Conservation (phyloP, 352 stramenopile species). For the Pythium brassicae region DNA sequence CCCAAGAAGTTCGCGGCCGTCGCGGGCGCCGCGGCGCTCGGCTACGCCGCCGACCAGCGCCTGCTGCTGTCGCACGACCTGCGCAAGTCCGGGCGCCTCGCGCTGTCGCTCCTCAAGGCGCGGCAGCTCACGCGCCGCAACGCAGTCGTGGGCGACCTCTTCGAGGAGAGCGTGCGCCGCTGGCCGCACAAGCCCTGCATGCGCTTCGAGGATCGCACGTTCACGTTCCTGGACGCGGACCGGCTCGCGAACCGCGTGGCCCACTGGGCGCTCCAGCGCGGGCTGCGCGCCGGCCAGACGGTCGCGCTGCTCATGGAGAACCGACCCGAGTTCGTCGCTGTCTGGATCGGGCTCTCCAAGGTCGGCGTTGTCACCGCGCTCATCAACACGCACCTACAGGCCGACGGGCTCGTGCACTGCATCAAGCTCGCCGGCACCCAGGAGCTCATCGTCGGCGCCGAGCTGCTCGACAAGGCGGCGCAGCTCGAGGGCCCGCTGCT, state of each 20-base stretch:
- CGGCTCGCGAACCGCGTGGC: slow-evolving; percentile 65
- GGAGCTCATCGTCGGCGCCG: slow-evolving; percentile 63
- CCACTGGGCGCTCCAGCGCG: slow-evolving; percentile 54
- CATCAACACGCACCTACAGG: slow-evolving; percentile 76
- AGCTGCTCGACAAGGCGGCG: slow-evolving; percentile 47
- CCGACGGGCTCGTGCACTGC: slow-evolving; percentile 72
- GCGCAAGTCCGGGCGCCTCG: slow-evolving; percentile 28
- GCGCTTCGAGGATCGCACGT: slow-evolving; percentile 38
- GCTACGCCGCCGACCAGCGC: slow-evolving; percentile 50
- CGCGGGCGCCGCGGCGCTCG: slow-evolving; percentile 31
- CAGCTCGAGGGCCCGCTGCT: slow-evolving; percentile 27
- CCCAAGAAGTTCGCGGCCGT: slow-evolving; percentile 45
- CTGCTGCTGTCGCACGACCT: slow-evolving; percentile 59
- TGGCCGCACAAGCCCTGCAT: slow-evolving; percentile 64
- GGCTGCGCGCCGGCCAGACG: slow-evolving; percentile 53
- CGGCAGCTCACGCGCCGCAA: slow-evolving; percentile 29
- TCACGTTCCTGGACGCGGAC: slow-evolving; percentile 68
- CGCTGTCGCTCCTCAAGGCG: slow-evolving; percentile 36
- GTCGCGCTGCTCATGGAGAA: slow-evolving; percentile 86
- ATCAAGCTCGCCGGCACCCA: slow-evolving; percentile 55
- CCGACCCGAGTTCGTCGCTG: slow-evolving; percentile 72
- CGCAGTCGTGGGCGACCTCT: slow-evolving; percentile 51
- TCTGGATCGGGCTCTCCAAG: slow-evolving; percentile 84
- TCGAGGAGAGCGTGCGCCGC: slow-evolving; percentile 44
- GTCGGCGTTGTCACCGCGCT: slow-evolving; percentile 79